A percentile compares a stretch with the other conserved stretches of the same genome.
Evolutionary conservation across 2,329 filamentous ascomycete species (phyloP).

Genomic region (Neonectria neomacrospora): DNA sequence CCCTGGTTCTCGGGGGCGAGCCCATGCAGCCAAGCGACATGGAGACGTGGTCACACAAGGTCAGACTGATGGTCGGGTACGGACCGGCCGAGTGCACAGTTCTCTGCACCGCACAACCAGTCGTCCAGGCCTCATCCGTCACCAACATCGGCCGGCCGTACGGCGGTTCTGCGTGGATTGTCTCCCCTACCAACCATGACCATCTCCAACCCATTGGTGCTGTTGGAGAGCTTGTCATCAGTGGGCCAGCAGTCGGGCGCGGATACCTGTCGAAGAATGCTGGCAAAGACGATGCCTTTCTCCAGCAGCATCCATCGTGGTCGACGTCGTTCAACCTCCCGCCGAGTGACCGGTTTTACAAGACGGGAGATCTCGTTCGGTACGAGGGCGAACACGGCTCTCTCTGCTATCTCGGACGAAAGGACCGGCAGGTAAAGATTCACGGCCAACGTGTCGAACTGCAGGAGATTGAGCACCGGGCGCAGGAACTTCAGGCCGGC

Average conservation of each 20-base stretch:
- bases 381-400: slow-evolving; percentile 10
- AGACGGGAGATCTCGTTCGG: slow-evolving; percentile 20
- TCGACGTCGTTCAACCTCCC: not conserved
- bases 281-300: slow-evolving; percentile 4
- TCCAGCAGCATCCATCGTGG: slow-evolving; percentile 1
- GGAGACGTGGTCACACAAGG: slow-evolving; percentile 7
- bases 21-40: slow-evolving; percentile 4
- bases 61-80: slow-evolving; percentile 4
- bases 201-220: slow-evolving; percentile 11
- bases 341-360: not conserved
- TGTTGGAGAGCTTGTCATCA: slow-evolving; percentile 15
- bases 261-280: slow-evolving; percentile 11
- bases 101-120: slow-evolving; percentile 1
- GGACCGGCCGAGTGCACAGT: slow-evolving; percentile 12
- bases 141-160: not conserved
- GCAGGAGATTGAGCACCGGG: slow-evolving; percentile 1
- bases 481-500: not conserved
- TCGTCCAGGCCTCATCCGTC: not conserved
- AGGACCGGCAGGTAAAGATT: slow-evolving; percentile 17
- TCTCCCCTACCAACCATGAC: slow-evolving; percentile 1
- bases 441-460: slow-evolving; percentile 15
- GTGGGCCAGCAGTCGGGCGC: slow-evolving; percentile 1
- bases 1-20: slow-evolving; percentile 1
- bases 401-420: slow-evolving; percentile 13
- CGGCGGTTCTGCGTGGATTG: slow-evolving; percentile 4